phyloP scores from a whole-genome alignment of 2,329 filamentous ascomycete species.

The Aspergillus flavus region DNA sequence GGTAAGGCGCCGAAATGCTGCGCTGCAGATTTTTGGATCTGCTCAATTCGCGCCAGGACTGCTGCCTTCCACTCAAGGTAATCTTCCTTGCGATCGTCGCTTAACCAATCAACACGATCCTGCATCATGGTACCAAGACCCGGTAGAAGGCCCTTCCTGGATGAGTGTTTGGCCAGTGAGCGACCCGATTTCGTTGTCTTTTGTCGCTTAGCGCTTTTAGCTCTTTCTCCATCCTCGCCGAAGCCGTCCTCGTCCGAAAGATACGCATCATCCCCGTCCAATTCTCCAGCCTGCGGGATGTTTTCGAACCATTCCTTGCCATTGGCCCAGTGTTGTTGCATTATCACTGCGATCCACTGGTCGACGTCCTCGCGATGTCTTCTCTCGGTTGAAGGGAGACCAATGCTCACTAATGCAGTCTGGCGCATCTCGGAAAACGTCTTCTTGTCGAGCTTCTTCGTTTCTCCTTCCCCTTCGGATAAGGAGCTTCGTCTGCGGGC shows the following conservation, averaged over 20 bases:
- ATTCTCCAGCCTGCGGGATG: slow-evolving; percentile 43
- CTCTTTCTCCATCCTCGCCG: slow-evolving; percentile 35
- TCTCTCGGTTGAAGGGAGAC: slow-evolving; percentile 46
- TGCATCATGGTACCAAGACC: slow-evolving; percentile 56
- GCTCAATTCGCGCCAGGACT: slow-evolving; percentile 42
- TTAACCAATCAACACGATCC: slow-evolving; percentile 50
- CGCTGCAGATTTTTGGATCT: slow-evolving; percentile 28
- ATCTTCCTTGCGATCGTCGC: slow-evolving; percentile 46
- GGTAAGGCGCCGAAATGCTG: background rate
- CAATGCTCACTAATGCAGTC: slow-evolving; percentile 39
- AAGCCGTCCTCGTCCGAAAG: slow-evolving; percentile 38
- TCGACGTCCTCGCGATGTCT: slow-evolving; percentile 58
- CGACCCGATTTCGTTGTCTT: slow-evolving; percentile 19
- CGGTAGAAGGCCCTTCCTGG: slow-evolving; percentile 44
- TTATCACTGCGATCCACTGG: slow-evolving; percentile 61
- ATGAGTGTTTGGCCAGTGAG: slow-evolving; percentile 18
- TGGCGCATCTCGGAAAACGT: slow-evolving; percentile 45
- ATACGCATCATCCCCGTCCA: slow-evolving; percentile 37
- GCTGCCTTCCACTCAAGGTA: slow-evolving; percentile 48
- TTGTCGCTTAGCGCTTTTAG: slow-evolving; percentile 28
- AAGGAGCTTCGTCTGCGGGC: slow-evolving; percentile 52
- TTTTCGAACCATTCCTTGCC: slow-evolving; percentile 70
- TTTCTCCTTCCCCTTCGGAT: slow-evolving; percentile 16
- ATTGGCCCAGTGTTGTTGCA: slow-evolving; percentile 53
- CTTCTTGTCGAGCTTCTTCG: slow-evolving; percentile 43